These are phyloP conservation scores for Penicillium manginii DNA, from an alignment of 495 filamentous ascomycete species.

Conservation along the genomic window DNA sequence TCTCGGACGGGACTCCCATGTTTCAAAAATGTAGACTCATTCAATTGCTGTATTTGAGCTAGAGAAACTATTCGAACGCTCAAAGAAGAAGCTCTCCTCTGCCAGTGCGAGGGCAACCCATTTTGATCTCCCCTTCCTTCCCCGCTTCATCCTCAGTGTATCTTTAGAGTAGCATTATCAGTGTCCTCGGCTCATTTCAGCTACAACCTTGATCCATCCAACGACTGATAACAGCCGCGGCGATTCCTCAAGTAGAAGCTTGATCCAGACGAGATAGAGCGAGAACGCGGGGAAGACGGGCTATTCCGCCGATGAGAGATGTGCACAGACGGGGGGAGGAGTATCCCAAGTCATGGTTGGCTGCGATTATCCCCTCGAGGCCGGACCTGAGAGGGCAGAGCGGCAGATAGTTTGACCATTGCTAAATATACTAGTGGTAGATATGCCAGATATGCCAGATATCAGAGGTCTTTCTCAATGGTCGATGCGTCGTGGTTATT, in stretches of 20 bases:
- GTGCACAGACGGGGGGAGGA: constrained; percentile 10
- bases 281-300: constrained; percentile 6
- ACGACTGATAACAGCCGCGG: constrained; percentile 18
- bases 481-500: constrained; percentile 4
- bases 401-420: background rate
- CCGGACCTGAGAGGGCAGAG: background rate
- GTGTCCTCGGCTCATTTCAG: background rate
- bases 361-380: background rate
- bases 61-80: constrained; percentile 2
- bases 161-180: background rate
- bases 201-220: background rate
- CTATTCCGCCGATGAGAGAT: constrained; percentile 11
- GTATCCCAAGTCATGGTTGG: constrained; percentile 8
- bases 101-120: background rate
- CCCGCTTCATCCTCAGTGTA: constrained; percentile 7
- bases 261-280: background rate
- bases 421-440: background rate
- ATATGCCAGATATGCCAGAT: background rate
- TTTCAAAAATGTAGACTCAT: background rate
- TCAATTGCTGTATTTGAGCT: background rate
- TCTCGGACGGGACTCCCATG: constrained; percentile 9
- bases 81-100: background rate
- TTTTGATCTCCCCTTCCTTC: constrained; percentile 5
- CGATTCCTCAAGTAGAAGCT: constrained; percentile 22
- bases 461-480: background rate